Conservation (phyloP, 805 yeast genomes). For the Spathaspora boniae region DNA sequence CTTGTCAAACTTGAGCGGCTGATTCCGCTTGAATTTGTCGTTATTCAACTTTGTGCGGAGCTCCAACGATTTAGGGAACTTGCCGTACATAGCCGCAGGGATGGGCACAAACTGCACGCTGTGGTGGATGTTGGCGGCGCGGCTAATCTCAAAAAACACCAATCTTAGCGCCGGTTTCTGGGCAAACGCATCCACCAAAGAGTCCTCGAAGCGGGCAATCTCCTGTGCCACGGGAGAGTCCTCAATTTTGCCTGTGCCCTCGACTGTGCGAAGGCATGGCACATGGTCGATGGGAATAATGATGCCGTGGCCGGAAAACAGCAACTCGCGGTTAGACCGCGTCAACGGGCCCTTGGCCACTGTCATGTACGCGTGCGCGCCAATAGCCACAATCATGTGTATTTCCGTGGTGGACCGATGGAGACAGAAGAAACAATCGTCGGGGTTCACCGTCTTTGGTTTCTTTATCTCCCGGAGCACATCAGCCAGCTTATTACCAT, state of each 20-base stretch:
- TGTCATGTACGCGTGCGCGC: slow-evolving; percentile 62
- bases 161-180: slow-evolving; percentile 42
- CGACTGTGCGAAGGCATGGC: slow-evolving; percentile 31
- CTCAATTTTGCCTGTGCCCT: slow-evolving; percentile 20
- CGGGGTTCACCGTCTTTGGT: slow-evolving; percentile 48
- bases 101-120: slow-evolving; percentile 79
- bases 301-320: slow-evolving; percentile 78
- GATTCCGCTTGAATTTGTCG: slow-evolving; percentile 40
- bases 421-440: slow-evolving; percentile 76
- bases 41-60: slow-evolving; percentile 45
- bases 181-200: slow-evolving; percentile 49
- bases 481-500: neutral
- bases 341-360: slow-evolving; percentile 85
- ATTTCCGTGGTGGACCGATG: slow-evolving; percentile 74
- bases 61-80: slow-evolving; percentile 45
- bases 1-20: slow-evolving; percentile 39
- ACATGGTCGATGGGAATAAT: slow-evolving; percentile 76
- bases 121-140: slow-evolving; percentile 63
- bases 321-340: slow-evolving; percentile 40
- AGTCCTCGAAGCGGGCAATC: slow-evolving; percentile 40
- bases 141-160: slow-evolving; percentile 68
- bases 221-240: slow-evolving; percentile 39
- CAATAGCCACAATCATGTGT: slow-evolving; percentile 79
- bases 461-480: slow-evolving; percentile 16
- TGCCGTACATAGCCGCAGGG: slow-evolving; percentile 37